Evolutionary conservation across 108 stramenopile species (phyloP), one percentile per base, ranked within the genome.

Genomic region (Skeletonema potamos): DNA sequence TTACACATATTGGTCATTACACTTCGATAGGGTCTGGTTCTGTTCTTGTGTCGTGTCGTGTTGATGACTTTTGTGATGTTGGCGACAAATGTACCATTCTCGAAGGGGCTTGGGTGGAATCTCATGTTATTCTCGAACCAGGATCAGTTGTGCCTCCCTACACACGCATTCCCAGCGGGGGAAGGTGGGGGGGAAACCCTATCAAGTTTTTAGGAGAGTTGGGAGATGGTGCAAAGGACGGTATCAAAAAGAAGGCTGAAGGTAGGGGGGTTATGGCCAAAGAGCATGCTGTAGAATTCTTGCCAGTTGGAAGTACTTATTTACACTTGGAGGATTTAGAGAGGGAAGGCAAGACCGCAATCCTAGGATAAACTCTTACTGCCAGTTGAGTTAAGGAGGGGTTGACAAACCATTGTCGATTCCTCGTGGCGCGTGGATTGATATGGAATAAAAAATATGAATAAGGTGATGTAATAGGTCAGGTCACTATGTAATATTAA

Each of bases 141-240:
- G 97, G 97, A 43, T 89, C 95, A 27, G 94, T 97, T 26, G 91
- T 97, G 46, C 87, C 90, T 10, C 81, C 92, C 15, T 93, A 94
- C 70, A 74, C 90, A 7, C 85, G 86, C 61, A 92, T 97, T 78
- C 94, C 94, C 18, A 76, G 85, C 24, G 94, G 93, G 64, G 89
- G 94, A 77, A 84, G 85, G 60, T 97, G 97, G 97, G 94, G 84
- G 7, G 97, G 97, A 37, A 96, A 97, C 68, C 97, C 97, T 33
- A 92, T 96, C 34, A 77, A 65, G 56, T 96, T 83, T 80, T 61
- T 97, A 46, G 81, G 83, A 6, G 68, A 85, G 46, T 76, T 95
- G 68, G 82, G 88, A 33, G 85, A 88, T 51, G 84, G 85, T 24
- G 97, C 91, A 64, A 79, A 86, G 71, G 86, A 81, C 6, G 64